A percentile compares a stretch with the other conserved stretches of the same genome.
These are phyloP conservation scores for Mangifera indica DNA, from an alignment of 345 rosid genomes.

Conservation along the genomic window DNA sequence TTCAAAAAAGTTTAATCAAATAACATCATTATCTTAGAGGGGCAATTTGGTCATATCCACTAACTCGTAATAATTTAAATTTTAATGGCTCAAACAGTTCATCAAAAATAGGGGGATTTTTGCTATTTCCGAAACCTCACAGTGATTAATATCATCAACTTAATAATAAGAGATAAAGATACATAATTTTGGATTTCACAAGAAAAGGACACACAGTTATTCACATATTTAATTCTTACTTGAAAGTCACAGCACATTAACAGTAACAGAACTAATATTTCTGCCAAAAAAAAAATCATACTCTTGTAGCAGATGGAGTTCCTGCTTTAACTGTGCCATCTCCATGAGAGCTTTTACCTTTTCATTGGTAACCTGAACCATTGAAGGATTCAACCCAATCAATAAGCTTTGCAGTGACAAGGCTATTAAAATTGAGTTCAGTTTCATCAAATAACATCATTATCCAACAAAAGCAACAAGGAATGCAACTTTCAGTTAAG, in stretches of 20 bases:
- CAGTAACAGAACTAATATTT: background rate
- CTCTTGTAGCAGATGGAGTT: conserved; percentile 66
- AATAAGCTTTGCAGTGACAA: conserved; percentile 10
- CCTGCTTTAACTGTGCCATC: conserved; percentile 76
- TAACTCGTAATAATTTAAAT: background rate
- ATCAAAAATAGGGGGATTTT: too few species aligned
- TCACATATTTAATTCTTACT: background rate
- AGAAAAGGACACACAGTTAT: background rate
- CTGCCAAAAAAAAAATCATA: conserved; percentile 30
- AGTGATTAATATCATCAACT: too few species aligned
- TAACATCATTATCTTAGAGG: too few species aligned
- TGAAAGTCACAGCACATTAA: conserved; percentile 1
- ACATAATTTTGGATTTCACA: background rate
- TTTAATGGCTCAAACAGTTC: too few species aligned
- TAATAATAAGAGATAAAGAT: background rate
- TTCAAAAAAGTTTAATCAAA: too few species aligned
- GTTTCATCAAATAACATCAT: conserved; percentile 12
- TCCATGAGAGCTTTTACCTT: conserved; percentile 96
- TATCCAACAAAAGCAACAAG: conserved; percentile 11
- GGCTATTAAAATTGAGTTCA: background rate
- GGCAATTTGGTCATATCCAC: too few species aligned
- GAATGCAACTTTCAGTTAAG: background rate
- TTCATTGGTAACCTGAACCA: conserved; percentile 80
- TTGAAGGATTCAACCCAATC: conserved; percentile 13
- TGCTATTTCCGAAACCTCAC: too few species aligned